Evolutionary conservation across 2,329 filamentous ascomycete species (phyloP).

Genomic region (Verticillium dahliae): DNA sequence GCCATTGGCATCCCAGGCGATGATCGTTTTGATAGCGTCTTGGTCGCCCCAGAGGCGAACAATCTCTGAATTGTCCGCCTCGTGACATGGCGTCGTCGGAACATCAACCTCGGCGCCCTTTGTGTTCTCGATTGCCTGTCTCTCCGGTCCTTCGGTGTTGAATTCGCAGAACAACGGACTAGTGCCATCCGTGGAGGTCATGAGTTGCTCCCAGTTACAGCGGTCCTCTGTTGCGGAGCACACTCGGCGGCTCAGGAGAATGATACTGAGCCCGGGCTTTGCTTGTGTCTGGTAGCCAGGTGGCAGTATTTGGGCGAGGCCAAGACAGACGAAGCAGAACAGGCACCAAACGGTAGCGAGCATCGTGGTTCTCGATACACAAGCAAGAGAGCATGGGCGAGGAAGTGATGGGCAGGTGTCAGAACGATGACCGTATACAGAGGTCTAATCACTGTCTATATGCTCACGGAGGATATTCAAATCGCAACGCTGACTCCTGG

Average conservation of each 20-base stretch:
- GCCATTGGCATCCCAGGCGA: background rate
- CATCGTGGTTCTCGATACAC: background rate
- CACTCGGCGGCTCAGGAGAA: background rate
- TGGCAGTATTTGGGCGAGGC: background rate
- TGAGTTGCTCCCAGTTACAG: background rate
- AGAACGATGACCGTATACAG: no score
- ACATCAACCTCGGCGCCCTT: background rate
- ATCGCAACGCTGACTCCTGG: no score
- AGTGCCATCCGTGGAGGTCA: background rate
- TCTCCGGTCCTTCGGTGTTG: background rate
- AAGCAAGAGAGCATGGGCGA: no score
- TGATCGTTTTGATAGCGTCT: background rate
- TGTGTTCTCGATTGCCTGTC: background rate
- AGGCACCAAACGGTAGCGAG: background rate
- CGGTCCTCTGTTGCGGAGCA: background rate
- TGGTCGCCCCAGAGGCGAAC: constrained; percentile 6
- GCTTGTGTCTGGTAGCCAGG: background rate
- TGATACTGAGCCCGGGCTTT: background rate
- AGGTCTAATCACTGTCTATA: no score
- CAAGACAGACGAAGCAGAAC: background rate
- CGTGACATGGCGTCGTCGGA: background rate
- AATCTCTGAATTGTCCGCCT: background rate
- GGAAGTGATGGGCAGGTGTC: no score
- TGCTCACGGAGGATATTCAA: no score
- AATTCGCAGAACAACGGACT: background rate